These are phyloP conservation scores for Jatropha multifida DNA, from an alignment of 441 rosid species.

Conservation along the genomic window DNA sequence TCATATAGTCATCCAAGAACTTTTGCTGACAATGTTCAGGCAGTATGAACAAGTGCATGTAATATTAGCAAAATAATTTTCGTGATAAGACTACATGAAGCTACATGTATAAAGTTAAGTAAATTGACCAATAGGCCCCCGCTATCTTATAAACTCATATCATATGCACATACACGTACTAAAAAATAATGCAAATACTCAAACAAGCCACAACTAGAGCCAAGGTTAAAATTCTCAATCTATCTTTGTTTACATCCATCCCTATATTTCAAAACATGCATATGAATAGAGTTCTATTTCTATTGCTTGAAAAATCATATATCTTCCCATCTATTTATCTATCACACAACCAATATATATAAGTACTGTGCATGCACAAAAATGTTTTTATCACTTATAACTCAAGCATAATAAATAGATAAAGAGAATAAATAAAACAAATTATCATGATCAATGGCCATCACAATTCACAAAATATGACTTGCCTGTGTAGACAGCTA, in stretches of 20 bases:
- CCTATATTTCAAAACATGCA: not conserved
- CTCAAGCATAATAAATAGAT: not conserved
- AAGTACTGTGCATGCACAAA: not conserved
- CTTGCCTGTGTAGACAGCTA: constrained; percentile 92
- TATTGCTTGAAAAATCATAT: not conserved
- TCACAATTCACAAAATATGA: constrained; percentile 9
- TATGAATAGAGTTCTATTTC: not conserved
- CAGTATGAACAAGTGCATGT: not conserved
- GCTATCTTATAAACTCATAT: not conserved
- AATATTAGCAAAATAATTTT: not conserved
- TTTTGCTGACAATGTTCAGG: not conserved
- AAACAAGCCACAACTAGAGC: not conserved
- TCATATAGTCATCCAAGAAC: not conserved
- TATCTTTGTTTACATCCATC: not conserved
- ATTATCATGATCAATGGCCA: constrained; percentile 19
- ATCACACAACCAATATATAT: not conserved
- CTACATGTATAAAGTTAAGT: not conserved
- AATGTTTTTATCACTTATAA: not conserved
- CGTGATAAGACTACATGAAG: not conserved
- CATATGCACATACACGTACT: not conserved
- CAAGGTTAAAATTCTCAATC: not conserved
- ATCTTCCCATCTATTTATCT: not conserved
- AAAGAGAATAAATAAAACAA: constrained; percentile 8
- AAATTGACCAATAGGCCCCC: not conserved
- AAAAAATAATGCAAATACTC: not conserved